phyloP scores from a whole-genome alignment of 1,284 basidiomycete species.

The Rhodotorula sp. region DNA sequence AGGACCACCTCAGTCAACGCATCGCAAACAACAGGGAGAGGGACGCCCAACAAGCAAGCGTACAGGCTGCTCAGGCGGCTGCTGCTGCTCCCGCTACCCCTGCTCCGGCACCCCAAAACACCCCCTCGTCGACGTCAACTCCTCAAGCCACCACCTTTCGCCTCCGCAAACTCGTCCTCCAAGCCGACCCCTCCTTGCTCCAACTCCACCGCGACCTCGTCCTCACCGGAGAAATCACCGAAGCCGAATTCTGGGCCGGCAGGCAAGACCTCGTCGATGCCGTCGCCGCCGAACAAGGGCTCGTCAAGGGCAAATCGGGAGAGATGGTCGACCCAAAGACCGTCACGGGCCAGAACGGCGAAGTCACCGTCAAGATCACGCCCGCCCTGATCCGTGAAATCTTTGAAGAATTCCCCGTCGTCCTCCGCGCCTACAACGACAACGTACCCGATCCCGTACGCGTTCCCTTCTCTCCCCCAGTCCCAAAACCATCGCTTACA shows the following conservation, averaged over 20 bases:
- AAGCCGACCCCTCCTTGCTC: conserved; percentile 71
- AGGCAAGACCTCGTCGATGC: conserved; percentile 71
- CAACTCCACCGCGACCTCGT: conserved; percentile 81
- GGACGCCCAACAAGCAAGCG: conserved; percentile 28
- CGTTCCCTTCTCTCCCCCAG: background rate
- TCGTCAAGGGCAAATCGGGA: conserved; percentile 55
- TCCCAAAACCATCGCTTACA: no score
- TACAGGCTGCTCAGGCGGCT: conserved; percentile 7
- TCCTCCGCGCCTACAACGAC: conserved; percentile 85
- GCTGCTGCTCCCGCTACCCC: conserved; percentile 56
- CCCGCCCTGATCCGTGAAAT: conserved; percentile 91
- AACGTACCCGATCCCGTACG: conserved; percentile 80
- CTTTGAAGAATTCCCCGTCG: conserved; percentile 96
- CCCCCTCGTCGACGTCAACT: conserved; percentile 24
- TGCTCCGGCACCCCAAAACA: conserved; percentile 51
- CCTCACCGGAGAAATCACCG: conserved; percentile 76
- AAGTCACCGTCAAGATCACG: conserved; percentile 87
- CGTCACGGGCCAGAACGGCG: conserved; percentile 68
- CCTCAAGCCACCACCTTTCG: conserved; percentile 36
- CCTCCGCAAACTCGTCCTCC: conserved; percentile 73
- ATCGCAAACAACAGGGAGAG: conserved; percentile 61
- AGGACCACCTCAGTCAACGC: conserved; percentile 68
- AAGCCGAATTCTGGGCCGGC: conserved; percentile 93
- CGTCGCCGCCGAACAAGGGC: conserved; percentile 66
- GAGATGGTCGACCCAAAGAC: conserved; percentile 86